Conservation (phyloP, 2,329 filamentous ascomycete genomes). For the Aspergillaceae sp. region DNA sequence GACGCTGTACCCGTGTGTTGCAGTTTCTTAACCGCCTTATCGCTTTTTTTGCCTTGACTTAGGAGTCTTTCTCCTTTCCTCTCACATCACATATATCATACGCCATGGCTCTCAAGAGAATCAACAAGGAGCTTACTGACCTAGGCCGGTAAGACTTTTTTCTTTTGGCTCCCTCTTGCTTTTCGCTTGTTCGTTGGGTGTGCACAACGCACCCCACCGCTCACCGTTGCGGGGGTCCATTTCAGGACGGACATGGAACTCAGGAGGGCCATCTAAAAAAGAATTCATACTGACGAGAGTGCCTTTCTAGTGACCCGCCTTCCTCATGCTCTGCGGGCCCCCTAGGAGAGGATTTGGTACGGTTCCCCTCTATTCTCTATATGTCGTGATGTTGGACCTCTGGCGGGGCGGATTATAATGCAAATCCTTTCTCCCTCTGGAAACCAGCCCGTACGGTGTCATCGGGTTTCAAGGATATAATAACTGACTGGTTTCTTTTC, state of each 20-base stretch:
- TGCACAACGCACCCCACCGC: not conserved
- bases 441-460: not conserved
- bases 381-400: constrained; percentile 7
- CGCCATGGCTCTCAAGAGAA: constrained; percentile 45
- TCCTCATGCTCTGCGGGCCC: constrained; percentile 98
- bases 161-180: not conserved
- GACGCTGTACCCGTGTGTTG: constrained; percentile 1
- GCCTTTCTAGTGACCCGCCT: constrained; percentile 69
- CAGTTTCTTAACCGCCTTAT: constrained; percentile 11
- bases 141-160: constrained; percentile 39
- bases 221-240: not conserved
- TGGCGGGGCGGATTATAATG: constrained; percentile 14
- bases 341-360: constrained; percentile 94
- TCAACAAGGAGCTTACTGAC: constrained; percentile 47
- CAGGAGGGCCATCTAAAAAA: too few relatives aligned
- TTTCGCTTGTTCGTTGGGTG: not conserved
- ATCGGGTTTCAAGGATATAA: not conserved
- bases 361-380: constrained; percentile 23
- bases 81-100: constrained; percentile 11
- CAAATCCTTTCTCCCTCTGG: not conserved
- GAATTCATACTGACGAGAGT: not conserved
- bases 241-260: too few relatives aligned
- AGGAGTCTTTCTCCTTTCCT: not conserved
- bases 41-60: constrained; percentile 3
- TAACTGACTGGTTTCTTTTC: constrained; percentile 23